These are phyloP conservation scores for Picea mariana DNA, from an alignment of 83 land plant species.

Conservation along the genomic window DNA sequence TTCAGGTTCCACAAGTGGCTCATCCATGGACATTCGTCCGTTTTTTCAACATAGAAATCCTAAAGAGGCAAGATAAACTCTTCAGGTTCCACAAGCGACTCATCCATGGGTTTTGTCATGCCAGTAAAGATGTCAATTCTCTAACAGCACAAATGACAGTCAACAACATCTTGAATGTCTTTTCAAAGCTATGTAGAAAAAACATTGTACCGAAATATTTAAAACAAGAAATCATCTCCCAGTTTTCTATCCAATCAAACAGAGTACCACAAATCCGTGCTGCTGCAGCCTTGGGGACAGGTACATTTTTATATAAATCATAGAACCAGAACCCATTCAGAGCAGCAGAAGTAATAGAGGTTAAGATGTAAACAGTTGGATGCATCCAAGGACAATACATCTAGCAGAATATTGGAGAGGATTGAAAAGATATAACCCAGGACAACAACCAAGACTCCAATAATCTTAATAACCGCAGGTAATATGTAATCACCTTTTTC, in stretches of 20 bases:
- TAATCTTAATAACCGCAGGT: constrained; percentile 73
- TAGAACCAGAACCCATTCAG: constrained; percentile 93
- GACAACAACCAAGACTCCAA: constrained; percentile 89
- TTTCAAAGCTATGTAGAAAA: constrained; percentile 83
- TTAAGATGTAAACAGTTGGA: constrained; percentile 70
- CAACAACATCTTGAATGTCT: constrained; percentile 72
- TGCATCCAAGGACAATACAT: constrained; percentile 97
- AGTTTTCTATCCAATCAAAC: constrained; percentile 94
- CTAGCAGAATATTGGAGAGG: constrained; percentile 83
- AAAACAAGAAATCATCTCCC: constrained; percentile 96
- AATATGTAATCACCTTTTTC: constrained; percentile 64
- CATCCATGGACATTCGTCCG: constrained; percentile 39
- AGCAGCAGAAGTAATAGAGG: constrained; percentile 79
- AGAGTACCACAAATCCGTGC: constrained; percentile 80
- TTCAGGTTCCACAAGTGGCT: constrained; percentile 49
- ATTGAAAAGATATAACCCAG: constrained; percentile 95
- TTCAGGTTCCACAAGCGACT: constrained; percentile 48
- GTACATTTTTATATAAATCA: constrained; percentile 96
- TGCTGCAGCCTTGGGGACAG: constrained; percentile 81
- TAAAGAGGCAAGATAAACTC: constrained; percentile 68
- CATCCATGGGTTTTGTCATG: constrained; percentile 66
- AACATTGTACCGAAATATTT: constrained; percentile 89
- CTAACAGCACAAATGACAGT: constrained; percentile 33
- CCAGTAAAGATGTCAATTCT: constrained; percentile 42
- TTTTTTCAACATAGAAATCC: constrained; percentile 34